Evolutionary conservation across 352 stramenopile genomes (phyloP).

Genomic region (Globisporangium irregulare): DNA sequence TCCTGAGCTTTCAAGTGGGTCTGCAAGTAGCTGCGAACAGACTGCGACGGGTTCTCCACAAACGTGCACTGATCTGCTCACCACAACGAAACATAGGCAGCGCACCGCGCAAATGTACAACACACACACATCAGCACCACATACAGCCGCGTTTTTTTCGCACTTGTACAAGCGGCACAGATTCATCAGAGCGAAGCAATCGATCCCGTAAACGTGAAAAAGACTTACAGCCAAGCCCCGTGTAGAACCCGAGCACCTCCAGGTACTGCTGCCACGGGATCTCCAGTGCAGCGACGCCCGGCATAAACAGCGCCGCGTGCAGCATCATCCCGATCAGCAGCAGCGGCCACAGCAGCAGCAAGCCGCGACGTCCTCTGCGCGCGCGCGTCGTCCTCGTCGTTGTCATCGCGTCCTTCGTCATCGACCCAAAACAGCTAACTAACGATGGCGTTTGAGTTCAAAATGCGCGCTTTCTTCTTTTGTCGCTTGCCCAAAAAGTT

Average conservation of each 20-base stretch:
- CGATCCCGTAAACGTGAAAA: background rate
- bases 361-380: slow-evolving; percentile 1
- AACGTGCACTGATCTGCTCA: slow-evolving; percentile 64
- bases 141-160: background rate
- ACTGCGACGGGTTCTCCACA: slow-evolving; percentile 64
- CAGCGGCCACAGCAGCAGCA: slow-evolving; percentile 7
- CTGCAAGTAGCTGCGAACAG: slow-evolving; percentile 53
- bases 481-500: background rate
- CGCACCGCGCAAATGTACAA: background rate
- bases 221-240: slow-evolving; percentile 47
- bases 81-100: background rate
- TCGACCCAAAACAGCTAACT: background rate
- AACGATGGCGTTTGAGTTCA: slow-evolving; percentile 6
- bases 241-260: slow-evolving; percentile 44
- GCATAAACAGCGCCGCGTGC: background rate
- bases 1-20: slow-evolving; percentile 67
- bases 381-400: background rate
- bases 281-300: slow-evolving; percentile 1
- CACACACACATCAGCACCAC: background rate
- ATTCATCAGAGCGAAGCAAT: background rate
- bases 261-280: slow-evolving; percentile 27
- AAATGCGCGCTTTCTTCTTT: slow-evolving; percentile 8
- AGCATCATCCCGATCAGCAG: background rate
- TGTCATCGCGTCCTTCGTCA: background rate
- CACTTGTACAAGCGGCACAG: background rate